Base-by-base conservation (phyloP, 2,329 filamentous ascomycete genomes). In the Fusarium napiforme region DNA sequence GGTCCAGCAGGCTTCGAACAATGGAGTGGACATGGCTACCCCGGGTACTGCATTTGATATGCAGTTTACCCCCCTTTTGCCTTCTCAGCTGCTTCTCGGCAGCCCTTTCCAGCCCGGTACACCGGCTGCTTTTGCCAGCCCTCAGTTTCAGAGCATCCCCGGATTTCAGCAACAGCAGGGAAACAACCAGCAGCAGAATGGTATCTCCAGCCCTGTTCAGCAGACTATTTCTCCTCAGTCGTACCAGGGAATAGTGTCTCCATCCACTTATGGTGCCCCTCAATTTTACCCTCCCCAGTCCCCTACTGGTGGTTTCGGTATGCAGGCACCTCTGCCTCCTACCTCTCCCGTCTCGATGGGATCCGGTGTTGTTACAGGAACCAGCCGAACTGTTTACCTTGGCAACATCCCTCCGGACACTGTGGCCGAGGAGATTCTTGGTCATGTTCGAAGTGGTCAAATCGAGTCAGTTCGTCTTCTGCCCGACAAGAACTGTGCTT, bases 341-440 rank as follows among this genome's bases (percentile, higher is more conserved):
- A 92, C 91, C 45, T 93, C 93, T 21, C 92, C 93, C 15, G 91
- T 96, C 75, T 89, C 91, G 30, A 91, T 95, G 85, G 89, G 89
- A 36, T 91, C 93, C n/a, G 93, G 93, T 52, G 89, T 97, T 70
- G 90, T 97, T 49, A 95, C 94, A 55, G 94, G 95, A 58, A 97
- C 95, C 15, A 98, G 96, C 87, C 91, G 96, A 76, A 99, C 96
- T 8, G 96, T 99, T 47, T 99, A 99, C 81, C 87, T 99, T 59
- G 96, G 96, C 73, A 99, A 99, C 83, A 98, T 99, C 67, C 96
- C 96, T n/a, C 93, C 95, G 32, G 96, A 99, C 85, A 99, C 96
- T 12, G 92, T 93, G 56, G 96, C 96, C 14, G 96, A 99, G 85
- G 96, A 99, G 85, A 97, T 99, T 73, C 87, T 99, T 63, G 93